These are phyloP conservation scores for Biscogniauxia marginata DNA, from an alignment of 2,329 filamentous ascomycete species.

Conservation along the genomic window DNA sequence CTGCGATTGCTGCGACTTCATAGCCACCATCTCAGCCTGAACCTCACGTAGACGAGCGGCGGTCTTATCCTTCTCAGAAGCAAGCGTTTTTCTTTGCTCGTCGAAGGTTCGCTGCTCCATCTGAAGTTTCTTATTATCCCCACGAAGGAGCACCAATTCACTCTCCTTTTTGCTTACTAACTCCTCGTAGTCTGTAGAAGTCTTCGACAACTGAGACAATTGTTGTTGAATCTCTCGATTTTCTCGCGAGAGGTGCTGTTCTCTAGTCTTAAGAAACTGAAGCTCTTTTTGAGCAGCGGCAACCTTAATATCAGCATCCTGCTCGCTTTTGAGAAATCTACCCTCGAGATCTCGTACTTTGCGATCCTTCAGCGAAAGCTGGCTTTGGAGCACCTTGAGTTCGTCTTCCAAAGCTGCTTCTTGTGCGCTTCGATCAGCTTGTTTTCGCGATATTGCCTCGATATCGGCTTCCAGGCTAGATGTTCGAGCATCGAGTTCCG, in stretches of 20 bases:
- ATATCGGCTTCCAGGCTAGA: slow-evolving; percentile 69
- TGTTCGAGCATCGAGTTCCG: slow-evolving; percentile 65
- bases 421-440: slow-evolving; percentile 71
- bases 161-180: slow-evolving; percentile 91
- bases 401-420: slow-evolving; percentile 79
- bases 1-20: slow-evolving; percentile 79
- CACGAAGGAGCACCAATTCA: slow-evolving; percentile 80
- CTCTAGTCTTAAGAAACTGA: slow-evolving; percentile 67
- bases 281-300: slow-evolving; percentile 77
- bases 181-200: slow-evolving; percentile 93
- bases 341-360: slow-evolving; percentile 85
- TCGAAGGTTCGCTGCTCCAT: slow-evolving; percentile 77
- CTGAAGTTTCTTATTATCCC: slow-evolving; percentile 80
- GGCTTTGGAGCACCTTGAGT: slow-evolving; percentile 87
- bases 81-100: slow-evolving; percentile 70
- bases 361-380: slow-evolving; percentile 82
- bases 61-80: slow-evolving; percentile 75
- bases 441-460: slow-evolving; percentile 65
- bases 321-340: slow-evolving; percentile 79
- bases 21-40: slow-evolving; percentile 83
- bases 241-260: slow-evolving; percentile 75
- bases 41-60: slow-evolving; percentile 75
- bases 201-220: slow-evolving; percentile 81
- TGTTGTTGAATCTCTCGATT: slow-evolving; percentile 82
- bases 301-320: slow-evolving; percentile 85